Evolutionary conservation across 2,329 filamentous ascomycete species (phyloP), one percentile per base, ranked within the genome.

Genomic region (Fusarium virguliforme): DNA sequence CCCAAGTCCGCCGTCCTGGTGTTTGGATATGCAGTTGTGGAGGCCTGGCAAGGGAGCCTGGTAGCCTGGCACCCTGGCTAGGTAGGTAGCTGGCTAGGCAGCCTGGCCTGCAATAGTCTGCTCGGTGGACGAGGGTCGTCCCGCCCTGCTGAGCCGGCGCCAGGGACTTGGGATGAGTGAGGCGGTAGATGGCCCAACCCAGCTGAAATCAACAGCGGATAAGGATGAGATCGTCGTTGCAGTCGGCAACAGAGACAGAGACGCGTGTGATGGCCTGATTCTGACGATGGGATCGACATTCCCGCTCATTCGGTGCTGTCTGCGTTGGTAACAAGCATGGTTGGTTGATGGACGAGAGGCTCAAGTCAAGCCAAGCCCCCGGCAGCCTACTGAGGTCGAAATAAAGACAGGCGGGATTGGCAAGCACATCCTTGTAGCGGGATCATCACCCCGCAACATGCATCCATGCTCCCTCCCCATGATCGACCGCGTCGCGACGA

Each of bases 91-190:
- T 18, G 18, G 18, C 18, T 18, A 18, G 30, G 30, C 10, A 8
- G 32, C 46, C 26, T 18, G 12, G 46, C 46, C 46, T 50, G 8
- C 5, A 30, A 6, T 30, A 30, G 28, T 8, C 4, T 30, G 22
- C 13, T 8, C n/a, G 56, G 40, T 37, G 28, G 54, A 54, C 51
- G 51, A 54, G 30, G 43, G 18, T 59, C 37, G 55, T 56, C 18
- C 48, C 46, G 37, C 60, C 48, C 40, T 59, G 40, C 28, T 56
- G 34, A 56, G 55, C 50, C 56, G 24, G 13, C 40, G 51, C 56
- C 61, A 53, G 61, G 56, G 64, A 55, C 34, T 57, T 57, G 61
- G 61, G 56, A 54, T 43, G 41, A 59, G 61, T 22, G 51, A 64
- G 59, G 43, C 59, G 40, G 40, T 40, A 15, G 26, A 50, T 28